phyloP scores from a whole-genome alignment of 2,329 filamentous ascomycete genomes.

The Alternaria triticimaculans region DNA sequence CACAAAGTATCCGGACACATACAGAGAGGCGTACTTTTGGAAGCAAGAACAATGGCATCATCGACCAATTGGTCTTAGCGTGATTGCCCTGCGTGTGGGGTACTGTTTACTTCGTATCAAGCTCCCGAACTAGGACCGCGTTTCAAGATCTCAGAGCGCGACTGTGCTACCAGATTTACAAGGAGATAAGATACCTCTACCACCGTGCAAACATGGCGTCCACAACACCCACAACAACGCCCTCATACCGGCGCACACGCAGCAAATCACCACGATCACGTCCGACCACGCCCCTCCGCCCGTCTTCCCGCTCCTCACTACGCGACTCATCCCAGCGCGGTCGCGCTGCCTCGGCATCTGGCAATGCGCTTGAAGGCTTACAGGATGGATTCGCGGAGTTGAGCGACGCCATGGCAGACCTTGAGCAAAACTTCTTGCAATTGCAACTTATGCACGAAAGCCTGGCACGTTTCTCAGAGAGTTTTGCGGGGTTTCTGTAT shows the following conservation, averaged over 20 bases:
- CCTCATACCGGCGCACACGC: slow-evolving; percentile 56
- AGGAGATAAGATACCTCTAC: neutral
- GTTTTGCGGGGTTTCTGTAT: slow-evolving; percentile 93
- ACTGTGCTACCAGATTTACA: neutral
- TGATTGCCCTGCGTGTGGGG: slow-evolving; percentile 10
- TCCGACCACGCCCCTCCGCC: slow-evolving; percentile 89
- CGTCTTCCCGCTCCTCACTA: slow-evolving; percentile 87
- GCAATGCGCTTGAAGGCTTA: slow-evolving; percentile 78
- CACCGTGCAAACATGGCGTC: slow-evolving; percentile 22
- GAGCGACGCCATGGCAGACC: slow-evolving; percentile 89
- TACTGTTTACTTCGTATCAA: slow-evolving; percentile 2
- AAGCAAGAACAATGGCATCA: slow-evolving; percentile 11
- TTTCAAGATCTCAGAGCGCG: neutral
- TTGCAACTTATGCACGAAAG: slow-evolving; percentile 97
- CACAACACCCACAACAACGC: slow-evolving; percentile 33
- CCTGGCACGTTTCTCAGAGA: slow-evolving; percentile 90
- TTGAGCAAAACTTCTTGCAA: slow-evolving; percentile 97
- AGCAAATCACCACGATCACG: slow-evolving; percentile 68
- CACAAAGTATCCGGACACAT: neutral
- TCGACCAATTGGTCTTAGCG: slow-evolving; percentile 12
- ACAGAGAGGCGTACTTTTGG: slow-evolving; percentile 2
- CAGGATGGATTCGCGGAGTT: slow-evolving; percentile 94
- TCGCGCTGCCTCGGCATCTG: slow-evolving; percentile 56
- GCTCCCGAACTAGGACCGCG: slow-evolving; percentile 2
- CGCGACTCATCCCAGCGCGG: slow-evolving; percentile 59